Base-by-base conservation (phyloP, 768 basidiomycete genomes). In the Sarcodon aspratus region DNA sequence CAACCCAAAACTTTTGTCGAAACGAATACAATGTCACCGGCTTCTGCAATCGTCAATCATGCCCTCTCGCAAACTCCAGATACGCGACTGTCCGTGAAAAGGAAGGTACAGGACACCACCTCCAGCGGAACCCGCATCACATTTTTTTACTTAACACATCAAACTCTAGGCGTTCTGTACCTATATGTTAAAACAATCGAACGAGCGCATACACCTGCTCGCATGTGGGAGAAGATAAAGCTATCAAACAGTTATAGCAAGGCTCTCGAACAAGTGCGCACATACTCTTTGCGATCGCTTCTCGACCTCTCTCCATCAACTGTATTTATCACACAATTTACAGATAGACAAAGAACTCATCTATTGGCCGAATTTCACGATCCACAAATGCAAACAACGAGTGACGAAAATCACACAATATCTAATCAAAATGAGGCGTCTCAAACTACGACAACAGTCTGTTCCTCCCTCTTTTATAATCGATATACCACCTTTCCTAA, bases 21-120 rank as follows among this genome's bases (percentile, higher is more conserved):
- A 99, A 99, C 66, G 92, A 96, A 69, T 97, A 96, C 73, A 99
- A 99, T 65, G 85, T 97, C 27, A 94, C 94, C 9, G 96, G 96
- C 17, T 74, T 98, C 56, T 99, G 96, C 67, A 90, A 80, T 61
- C 73, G 94, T 49, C 91, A 94, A 59, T 93, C 93, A 44, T 98
- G 96, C 69, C 96, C 96, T 0, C 69, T 99, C n/a, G 96, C 96
- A 5, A 98, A 98, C 62, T 94, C 94, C 17, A 73, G 91, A 53
- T 98, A 98, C 65, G 95, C 96, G 7, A 98, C 96, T n/a, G 93
- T 99, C 4, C 74, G 96, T 53, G 96, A 99, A 64, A 80, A 89
- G 54, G 90, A 96, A 66, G 96, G 95, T 86, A 50, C 37, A 66
- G 48, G 7, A 48, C 13, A n/a, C 50, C 3, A 21, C 36, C 33